Evolutionary conservation across 805 yeast genomes (phyloP).

Genomic region (Millerozyma acaciae): DNA sequence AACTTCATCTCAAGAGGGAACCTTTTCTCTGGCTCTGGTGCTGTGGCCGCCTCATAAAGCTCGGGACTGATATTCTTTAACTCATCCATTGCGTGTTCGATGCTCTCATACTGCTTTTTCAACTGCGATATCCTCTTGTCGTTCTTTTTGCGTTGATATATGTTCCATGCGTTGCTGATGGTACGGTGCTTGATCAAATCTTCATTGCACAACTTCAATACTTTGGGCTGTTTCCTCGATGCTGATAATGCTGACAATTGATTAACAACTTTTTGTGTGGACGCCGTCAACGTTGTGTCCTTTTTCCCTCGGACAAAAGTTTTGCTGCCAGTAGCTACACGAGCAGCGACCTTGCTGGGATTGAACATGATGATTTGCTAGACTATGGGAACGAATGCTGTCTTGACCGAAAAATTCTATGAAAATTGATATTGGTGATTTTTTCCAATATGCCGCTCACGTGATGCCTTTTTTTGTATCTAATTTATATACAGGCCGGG

Average conservation of each 20-base stretch:
- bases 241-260: slow-evolving; percentile 84
- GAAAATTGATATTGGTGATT: too few relatives aligned
- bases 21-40: slow-evolving; percentile 38
- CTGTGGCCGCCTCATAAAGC: slow-evolving; percentile 61
- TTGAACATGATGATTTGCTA: too few relatives aligned
- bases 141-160: slow-evolving; percentile 52
- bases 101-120: slow-evolving; percentile 59
- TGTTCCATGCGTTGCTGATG: slow-evolving; percentile 78
- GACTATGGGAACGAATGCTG: too few relatives aligned
- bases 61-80: slow-evolving; percentile 49
- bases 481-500: too few relatives aligned
- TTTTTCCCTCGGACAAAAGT: slow-evolving; percentile 31
- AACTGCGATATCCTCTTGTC: slow-evolving; percentile 38
- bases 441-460: too few relatives aligned
- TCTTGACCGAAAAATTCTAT: too few relatives aligned
- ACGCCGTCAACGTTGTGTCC: slow-evolving; percentile 26
- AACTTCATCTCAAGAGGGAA: slow-evolving; percentile 82
- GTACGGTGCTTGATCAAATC: slow-evolving; percentile 83
- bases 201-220: slow-evolving; percentile 70
- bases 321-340: too few relatives aligned
- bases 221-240: slow-evolving; percentile 80
- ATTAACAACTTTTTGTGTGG: slow-evolving; percentile 42
- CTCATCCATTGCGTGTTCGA: slow-evolving; percentile 69
- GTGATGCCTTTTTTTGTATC: too few relatives aligned
- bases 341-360: too few relatives aligned